Percentiles rank a stretch among this genome's conserved stretches.
Evolutionary conservation across 345 rosid species (phyloP).

Genomic region (Toxicodendron radicans): DNA sequence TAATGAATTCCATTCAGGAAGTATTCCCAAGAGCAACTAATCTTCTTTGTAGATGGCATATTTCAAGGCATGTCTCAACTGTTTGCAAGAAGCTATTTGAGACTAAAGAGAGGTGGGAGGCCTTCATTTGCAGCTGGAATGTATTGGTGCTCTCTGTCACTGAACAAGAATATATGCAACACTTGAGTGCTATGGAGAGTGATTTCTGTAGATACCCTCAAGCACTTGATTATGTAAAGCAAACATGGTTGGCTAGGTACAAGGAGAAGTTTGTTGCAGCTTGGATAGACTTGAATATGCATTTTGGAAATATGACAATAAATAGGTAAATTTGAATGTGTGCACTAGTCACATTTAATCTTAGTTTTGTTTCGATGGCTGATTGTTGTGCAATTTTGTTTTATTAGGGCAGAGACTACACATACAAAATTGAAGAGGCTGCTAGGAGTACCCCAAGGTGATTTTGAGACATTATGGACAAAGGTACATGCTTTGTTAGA

Average conservation of each 20-base stretch:
- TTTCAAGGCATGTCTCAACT: constrained; percentile 8
- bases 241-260: constrained; percentile 16
- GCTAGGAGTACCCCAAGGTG: constrained; percentile 9
- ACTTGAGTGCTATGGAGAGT: constrained; percentile 11
- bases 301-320: constrained; percentile 20
- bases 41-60: constrained; percentile 21
- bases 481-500: constrained; percentile 15
- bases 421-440: constrained; percentile 22
- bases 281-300: constrained; percentile 18
- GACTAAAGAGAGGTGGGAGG: constrained; percentile 18
- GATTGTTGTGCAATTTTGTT: neutral
- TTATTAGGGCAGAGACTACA: constrained; percentile 17
- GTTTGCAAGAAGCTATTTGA: constrained; percentile 18
- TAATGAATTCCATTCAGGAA: constrained; percentile 8
- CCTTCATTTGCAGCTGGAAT: constrained; percentile 19
- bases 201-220: constrained; percentile 18
- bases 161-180: constrained; percentile 18
- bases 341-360: neutral
- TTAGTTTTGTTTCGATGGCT: neutral
- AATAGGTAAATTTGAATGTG: constrained; percentile 17
- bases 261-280: constrained; percentile 24
- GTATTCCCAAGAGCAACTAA: constrained; percentile 13
- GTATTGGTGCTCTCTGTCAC: constrained; percentile 13
- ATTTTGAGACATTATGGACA: constrained; percentile 19
- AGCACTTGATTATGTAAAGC: constrained; percentile 14